Evolutionary conservation across 139 green algal genomes (phyloP).

Genomic region (Yamagishiella unicocca): DNA sequence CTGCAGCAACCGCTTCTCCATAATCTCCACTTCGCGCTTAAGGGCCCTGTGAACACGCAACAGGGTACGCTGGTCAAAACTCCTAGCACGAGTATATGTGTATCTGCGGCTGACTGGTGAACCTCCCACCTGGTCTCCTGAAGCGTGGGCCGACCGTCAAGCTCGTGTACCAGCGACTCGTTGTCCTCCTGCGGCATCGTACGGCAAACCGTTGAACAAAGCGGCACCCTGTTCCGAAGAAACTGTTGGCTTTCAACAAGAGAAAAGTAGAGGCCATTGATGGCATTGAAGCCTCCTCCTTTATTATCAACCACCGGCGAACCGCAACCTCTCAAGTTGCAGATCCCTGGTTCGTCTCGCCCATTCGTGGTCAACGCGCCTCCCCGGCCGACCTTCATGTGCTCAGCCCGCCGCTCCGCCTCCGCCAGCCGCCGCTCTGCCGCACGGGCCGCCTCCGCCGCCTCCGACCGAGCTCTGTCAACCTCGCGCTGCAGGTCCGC

Average conservation of each 20-base stretch:
- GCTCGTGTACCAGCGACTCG: slow-evolving; percentile 63
- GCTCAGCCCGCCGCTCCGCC: slow-evolving; percentile 55
- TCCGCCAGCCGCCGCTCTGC: slow-evolving; percentile 63
- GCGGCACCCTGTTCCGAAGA: too few species aligned
- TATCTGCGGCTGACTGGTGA: slow-evolving; percentile 42
- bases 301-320: too few species aligned
- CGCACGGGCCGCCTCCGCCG: slow-evolving; percentile 49
- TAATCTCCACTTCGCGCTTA: slow-evolving; percentile 75
- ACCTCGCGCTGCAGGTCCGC: slow-evolving; percentile 63
- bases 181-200: slow-evolving; percentile 33
- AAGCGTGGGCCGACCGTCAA: slow-evolving; percentile 59
- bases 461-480: slow-evolving; percentile 42
- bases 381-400: slow-evolving; percentile 36
- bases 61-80: too few species aligned
- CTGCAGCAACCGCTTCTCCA: slow-evolving; percentile 70
- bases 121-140: slow-evolving; percentile 59
- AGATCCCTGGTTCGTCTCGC: too few species aligned
- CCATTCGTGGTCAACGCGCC: too few species aligned
- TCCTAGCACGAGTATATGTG: too few species aligned
- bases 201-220: too few species aligned
- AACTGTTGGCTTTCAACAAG: too few species aligned
- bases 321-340: too few species aligned
- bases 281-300: too few species aligned
- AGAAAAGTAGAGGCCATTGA: too few species aligned
- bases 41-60: slow-evolving; percentile 59